Conservation (phyloP, 352 stramenopile genomes). For the Phytophthora pinifolia region DNA sequence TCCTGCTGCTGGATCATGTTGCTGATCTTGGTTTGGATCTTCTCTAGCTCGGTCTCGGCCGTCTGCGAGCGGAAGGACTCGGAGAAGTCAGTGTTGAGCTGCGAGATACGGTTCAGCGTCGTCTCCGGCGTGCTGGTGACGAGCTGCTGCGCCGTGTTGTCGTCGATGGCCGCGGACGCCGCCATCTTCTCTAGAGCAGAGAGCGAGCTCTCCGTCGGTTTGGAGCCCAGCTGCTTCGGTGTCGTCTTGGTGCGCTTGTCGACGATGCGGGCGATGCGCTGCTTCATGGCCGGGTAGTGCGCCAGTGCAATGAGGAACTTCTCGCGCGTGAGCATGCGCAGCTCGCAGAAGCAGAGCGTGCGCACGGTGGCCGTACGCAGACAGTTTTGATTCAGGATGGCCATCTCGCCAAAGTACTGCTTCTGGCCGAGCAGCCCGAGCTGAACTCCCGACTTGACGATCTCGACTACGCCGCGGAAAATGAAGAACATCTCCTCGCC, state of each 20-base stretch:
- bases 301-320: conserved; percentile 76
- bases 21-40: conserved; percentile 62
- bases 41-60: conserved; percentile 76
- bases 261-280: conserved; percentile 77
- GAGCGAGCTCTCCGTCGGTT: conserved; percentile 33
- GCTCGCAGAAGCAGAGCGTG: conserved; percentile 78
- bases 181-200: conserved; percentile 59
- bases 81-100: conserved; percentile 89
- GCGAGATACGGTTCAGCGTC: conserved; percentile 69
- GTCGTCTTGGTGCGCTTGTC: conserved; percentile 57
- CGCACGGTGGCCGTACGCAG: conserved; percentile 68
- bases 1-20: conserved; percentile 63
- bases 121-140: conserved; percentile 42
- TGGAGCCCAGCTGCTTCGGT: conserved; percentile 19
- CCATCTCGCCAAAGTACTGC: conserved; percentile 87
- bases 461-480: conserved; percentile 75
- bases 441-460: conserved; percentile 57
- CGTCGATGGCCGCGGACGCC: conserved; percentile 47
- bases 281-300: conserved; percentile 76
- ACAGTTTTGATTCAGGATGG: conserved; percentile 77
- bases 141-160: conserved; percentile 54
- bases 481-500: conserved; percentile 89
- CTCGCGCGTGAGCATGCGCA: conserved; percentile 79
- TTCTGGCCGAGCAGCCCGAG: conserved; percentile 72
- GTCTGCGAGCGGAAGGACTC: conserved; percentile 67